These are phyloP conservation scores for Brassica nigra DNA, from an alignment of 345 rosid genomes.

Conservation along the genomic window DNA sequence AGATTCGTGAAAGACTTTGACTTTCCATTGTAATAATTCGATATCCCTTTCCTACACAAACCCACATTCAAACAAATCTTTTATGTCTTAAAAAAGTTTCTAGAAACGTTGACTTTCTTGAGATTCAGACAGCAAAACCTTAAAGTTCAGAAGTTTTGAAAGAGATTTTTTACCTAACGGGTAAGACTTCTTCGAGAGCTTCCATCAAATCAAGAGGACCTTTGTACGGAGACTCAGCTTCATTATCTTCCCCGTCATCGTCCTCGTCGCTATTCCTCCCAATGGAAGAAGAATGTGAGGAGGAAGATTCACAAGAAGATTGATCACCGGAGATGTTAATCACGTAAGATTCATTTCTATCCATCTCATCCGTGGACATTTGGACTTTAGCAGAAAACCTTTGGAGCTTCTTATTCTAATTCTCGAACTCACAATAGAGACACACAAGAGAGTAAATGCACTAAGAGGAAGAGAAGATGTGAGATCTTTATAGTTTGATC, in stretches of 20 bases:
- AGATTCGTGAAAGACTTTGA: constrained; percentile 77
- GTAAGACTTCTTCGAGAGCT: constrained; percentile 63
- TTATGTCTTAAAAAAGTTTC: neutral
- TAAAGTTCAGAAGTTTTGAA: neutral
- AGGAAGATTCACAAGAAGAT: constrained; percentile 35
- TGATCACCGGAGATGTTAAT: constrained; percentile 28
- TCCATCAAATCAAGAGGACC: constrained; percentile 59
- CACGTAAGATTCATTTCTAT: constrained; percentile 38
- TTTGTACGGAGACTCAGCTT: constrained; percentile 62
- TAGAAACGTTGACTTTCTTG: neutral
- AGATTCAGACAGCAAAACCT: neutral
- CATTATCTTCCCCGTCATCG: constrained; percentile 45
- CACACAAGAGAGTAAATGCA: neutral
- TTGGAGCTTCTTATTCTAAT: neutral
- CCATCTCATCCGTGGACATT: constrained; percentile 45
- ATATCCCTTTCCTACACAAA: constrained; percentile 74
- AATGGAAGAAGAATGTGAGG: constrained; percentile 51
- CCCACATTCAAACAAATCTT: neutral
- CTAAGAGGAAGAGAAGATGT: constrained; percentile 19
- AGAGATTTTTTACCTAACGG: constrained; percentile 49
- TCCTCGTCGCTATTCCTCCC: constrained; percentile 61
- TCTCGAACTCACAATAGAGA: neutral
- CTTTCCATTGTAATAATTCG: constrained; percentile 78
- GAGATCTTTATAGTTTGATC: constrained; percentile 34
- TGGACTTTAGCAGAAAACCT: neutral